These are phyloP conservation scores for Laburnicola sp. DNA, from an alignment of 2,329 filamentous ascomycete species.

Conservation along the genomic window DNA sequence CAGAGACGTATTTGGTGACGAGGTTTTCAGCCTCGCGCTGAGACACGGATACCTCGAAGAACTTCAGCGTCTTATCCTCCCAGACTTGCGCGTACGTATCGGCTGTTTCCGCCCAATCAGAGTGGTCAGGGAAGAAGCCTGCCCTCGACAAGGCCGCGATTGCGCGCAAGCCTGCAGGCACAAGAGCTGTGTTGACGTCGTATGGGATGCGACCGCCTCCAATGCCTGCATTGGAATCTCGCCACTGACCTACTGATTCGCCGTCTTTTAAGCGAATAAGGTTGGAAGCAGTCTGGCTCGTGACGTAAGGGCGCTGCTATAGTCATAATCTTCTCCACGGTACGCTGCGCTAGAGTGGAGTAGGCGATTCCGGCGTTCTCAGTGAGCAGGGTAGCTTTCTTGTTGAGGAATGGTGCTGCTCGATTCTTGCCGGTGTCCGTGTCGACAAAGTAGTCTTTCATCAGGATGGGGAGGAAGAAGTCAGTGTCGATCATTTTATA, in stretches of 20 bases:
- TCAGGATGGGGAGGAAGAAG: conserved; percentile 61
- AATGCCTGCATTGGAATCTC: conserved; percentile 63
- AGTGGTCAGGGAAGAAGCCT: conserved; percentile 56
- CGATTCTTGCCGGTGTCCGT: conserved; percentile 48
- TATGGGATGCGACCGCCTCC: conserved; percentile 66
- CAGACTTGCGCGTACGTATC: conserved; percentile 60
- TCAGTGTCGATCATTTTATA: conserved; percentile 68
- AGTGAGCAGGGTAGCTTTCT: conserved; percentile 53
- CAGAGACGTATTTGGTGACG: conserved; percentile 54
- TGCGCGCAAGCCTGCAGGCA: conserved; percentile 62
- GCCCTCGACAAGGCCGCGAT: conserved; percentile 57
- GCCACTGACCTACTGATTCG: conserved; percentile 64
- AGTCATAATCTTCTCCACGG: conserved; percentile 62
- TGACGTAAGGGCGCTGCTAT: conserved; percentile 58
- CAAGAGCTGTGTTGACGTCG: conserved; percentile 66
- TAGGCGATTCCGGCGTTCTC: conserved; percentile 60
- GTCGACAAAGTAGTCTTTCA: conserved; percentile 62
- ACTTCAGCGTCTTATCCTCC: conserved; percentile 62
- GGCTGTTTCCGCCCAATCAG: conserved; percentile 53
- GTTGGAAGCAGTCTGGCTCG: conserved; percentile 54
- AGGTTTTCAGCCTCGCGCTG: conserved; percentile 50
- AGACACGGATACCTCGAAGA: conserved; percentile 58
- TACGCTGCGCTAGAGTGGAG: conserved; percentile 55
- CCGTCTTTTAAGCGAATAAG: conserved; percentile 61
- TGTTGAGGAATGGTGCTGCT: conserved; percentile 44